Base-by-base conservation (phyloP, 1,284 basidiomycete genomes). In the Neotropicomus parvogracilis region DNA sequence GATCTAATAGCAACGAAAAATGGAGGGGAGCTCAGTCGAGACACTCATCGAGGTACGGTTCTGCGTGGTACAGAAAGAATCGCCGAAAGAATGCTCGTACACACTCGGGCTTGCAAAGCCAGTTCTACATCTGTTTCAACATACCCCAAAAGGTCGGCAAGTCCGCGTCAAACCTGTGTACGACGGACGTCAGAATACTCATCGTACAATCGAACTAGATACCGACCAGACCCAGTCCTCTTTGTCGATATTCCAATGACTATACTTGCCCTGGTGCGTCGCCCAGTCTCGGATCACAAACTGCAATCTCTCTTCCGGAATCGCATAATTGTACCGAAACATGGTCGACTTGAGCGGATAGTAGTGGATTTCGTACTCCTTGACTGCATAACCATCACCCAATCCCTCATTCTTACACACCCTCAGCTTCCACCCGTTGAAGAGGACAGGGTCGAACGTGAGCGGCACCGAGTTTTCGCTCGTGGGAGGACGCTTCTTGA, bases 311-410 rank as follows among this genome's bases (percentile, higher is more conserved):
- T 55, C 41, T 19, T 52, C 37, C 6, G 61, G 50, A 2, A 60
- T 32, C n/a, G 31, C 34, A 39, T 64, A 58, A 19, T 58, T 59
- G 33, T 65, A 65, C 7, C 61, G 55, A 48, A 64, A 62, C 12
- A 60, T 8, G 0, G 61, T 64, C 34, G 54, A 21, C 33, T 38
- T 42, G 14, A 55, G 12, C 8, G 34, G 27, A 24, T 42, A 31
- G 10, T 33, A 47, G 10, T 43, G 17, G 20, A 38, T 43, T 3
- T 36, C 12, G 16, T 43, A 50, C 1, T 31, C 17, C 8, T 8
- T 24, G 24, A 8, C 24, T 24, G 4, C 24, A 24, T 8, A 8
- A 8, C 24, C 24, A 24, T 8, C 24, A 8, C 4, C 24, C 4
- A 8, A 24, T 8, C 8, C 24, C 24, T 24, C 5, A 4, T 24